Base-by-base conservation (phyloP, 2,329 filamentous ascomycete species). In the Xylariaceae sp. region DNA sequence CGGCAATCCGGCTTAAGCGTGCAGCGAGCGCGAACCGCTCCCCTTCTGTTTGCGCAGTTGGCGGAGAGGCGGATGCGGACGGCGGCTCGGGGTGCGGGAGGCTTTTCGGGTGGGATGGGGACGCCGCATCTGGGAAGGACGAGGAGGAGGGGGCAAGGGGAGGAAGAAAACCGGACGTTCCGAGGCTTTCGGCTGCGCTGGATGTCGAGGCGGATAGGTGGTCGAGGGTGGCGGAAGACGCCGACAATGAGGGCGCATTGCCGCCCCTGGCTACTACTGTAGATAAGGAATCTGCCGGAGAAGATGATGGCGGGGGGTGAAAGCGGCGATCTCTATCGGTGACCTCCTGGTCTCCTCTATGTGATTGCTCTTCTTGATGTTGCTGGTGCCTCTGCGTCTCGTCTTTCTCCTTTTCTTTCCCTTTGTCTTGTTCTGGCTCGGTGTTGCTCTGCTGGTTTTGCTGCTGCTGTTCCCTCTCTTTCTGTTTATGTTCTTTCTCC, bases 51-150 rank as follows among this genome's bases (percentile, higher is more conserved):
- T 56, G 54, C 14, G 53, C 61, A 7, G 28, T n/a, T 3, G 63
- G 58, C 40, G 67, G 68, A 33, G 66, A 68, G 50, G 64, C 58
- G 24, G 67, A 66, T 2, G 54, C 48, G 5, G 61, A 61, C 1
- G 47, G 24, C 3, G 54, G 39, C 33, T 48, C 46, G 9, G 29
- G 60, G 57, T 29, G 47, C 44, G 53, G 40, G 17, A 4, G 16
- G 21, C 16, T 21, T 11, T 3, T 28, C 8, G 1, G 45, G 9
- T 44, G 39, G 17, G 54, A 58, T 24, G 60, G 55, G 41, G 60
- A 63, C 33, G 58, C 60, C 50, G 49, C 53, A 53, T 57, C 64
- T 52, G 53, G 66, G 51, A 61, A 59, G 36, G 66, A 64, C 14
- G 41, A 36, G n/a, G 56, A 44, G 19, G 54, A 41, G n/a, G 54